A percentile compares a stretch with the other conserved stretches of the same genome.
phyloP scores from a whole-genome alignment of 2,329 filamentous ascomycete species.

The Exophiala sideris region DNA sequence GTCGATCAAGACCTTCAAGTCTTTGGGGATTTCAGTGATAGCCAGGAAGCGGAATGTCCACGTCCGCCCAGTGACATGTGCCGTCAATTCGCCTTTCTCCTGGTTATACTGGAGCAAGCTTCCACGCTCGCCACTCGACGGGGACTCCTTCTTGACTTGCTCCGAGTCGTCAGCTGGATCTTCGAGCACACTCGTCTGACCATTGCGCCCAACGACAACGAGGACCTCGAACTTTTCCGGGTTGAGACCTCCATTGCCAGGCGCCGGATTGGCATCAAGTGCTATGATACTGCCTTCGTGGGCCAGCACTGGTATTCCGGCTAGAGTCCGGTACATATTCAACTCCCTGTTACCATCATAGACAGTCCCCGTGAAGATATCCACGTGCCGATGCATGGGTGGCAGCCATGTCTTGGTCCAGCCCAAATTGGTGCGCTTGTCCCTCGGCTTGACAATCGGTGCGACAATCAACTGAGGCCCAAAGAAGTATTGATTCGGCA shows the following conservation, averaged over 20 bases:
- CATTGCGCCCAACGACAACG: slow-evolving; percentile 42
- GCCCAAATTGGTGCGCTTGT: slow-evolving; percentile 46
- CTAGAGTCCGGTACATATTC: slow-evolving; percentile 49
- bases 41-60: slow-evolving; percentile 28
- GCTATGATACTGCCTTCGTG: slow-evolving; percentile 58
- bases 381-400: slow-evolving; percentile 48
- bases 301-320: slow-evolving; percentile 53
- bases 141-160: slow-evolving; percentile 14
- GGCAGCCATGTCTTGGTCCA: slow-evolving; percentile 57
- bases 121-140: slow-evolving; percentile 28
- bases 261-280: slow-evolving; percentile 45
- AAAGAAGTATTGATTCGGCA: slow-evolving; percentile 59
- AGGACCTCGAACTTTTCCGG: slow-evolving; percentile 50
- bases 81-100: slow-evolving; percentile 20
- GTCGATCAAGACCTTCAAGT: slow-evolving; percentile 22
- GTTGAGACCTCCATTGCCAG: slow-evolving; percentile 48
- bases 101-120: slow-evolving; percentile 26
- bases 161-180: slow-evolving; percentile 34
- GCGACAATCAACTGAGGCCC: slow-evolving; percentile 56
- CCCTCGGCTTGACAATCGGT: slow-evolving; percentile 54
- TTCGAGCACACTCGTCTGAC: slow-evolving; percentile 49
- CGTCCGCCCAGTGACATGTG: slow-evolving; percentile 18
- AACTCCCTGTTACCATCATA: slow-evolving; percentile 58
- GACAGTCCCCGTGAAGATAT: slow-evolving; percentile 56
- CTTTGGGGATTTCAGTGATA: slow-evolving; percentile 16